Evolutionary conservation across 1,139 yeast species (phyloP).

Genomic region (Taphrina flavorubra): DNA sequence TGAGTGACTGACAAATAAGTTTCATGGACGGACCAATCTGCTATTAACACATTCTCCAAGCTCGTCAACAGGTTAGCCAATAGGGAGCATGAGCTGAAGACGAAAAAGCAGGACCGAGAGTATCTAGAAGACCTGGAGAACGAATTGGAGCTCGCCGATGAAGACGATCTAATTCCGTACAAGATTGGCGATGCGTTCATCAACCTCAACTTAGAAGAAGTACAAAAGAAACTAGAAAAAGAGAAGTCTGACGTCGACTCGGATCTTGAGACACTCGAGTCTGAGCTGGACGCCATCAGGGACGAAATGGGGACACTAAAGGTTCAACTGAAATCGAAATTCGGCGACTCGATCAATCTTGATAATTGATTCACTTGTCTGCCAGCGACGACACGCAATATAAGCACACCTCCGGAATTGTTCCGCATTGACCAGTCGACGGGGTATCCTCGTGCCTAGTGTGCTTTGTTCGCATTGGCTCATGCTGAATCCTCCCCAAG

Average conservation of each 20-base stretch:
- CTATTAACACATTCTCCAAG: conserved; percentile 85
- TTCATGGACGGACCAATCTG: conserved; percentile 84
- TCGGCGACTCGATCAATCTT: conserved; percentile 85
- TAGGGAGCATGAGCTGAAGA: conserved; percentile 59
- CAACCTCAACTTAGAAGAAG: conserved; percentile 67
- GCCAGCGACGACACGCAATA: too few species aligned
- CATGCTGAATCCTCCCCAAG: too few species aligned
- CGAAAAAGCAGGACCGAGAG: conserved; percentile 73
- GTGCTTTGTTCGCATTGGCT: too few species aligned
- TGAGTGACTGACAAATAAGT: conserved; percentile 54
- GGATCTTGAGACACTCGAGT: conserved; percentile 59
- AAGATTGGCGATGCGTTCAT: conserved; percentile 80
- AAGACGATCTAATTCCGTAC: conserved; percentile 64
- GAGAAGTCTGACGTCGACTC: conserved; percentile 61
- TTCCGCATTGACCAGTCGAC: too few species aligned
- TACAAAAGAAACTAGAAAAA: conserved; percentile 67
- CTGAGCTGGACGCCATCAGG: conserved; percentile 60
- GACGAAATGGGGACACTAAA: conserved; percentile 66
- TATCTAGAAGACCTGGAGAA: conserved; percentile 82
- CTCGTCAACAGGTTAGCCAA: conserved; percentile 72
- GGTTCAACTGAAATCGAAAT: conserved; percentile 78
- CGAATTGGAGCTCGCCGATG: conserved; percentile 86
- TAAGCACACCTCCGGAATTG: too few species aligned
- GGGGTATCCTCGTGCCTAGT: too few species aligned
- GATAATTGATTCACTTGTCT: conserved; percentile 54